Conservation (phyloP, 2,329 filamentous ascomycete species). For the Aspergillus neotritici region DNA sequence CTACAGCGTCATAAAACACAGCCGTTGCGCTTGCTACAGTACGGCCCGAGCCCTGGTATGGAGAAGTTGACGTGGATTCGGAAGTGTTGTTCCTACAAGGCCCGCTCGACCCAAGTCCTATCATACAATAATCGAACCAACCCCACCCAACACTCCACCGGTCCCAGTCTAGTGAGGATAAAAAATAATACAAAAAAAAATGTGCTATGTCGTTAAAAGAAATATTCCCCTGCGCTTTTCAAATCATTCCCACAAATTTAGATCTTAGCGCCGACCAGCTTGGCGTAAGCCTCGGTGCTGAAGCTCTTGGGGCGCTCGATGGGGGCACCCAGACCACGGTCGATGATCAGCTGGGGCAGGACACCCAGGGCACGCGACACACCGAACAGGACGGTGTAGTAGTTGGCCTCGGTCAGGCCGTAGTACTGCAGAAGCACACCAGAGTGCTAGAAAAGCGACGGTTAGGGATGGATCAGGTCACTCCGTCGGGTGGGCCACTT, state of each 20-base stretch:
- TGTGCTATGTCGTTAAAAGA: conserved; percentile 17
- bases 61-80: conserved; percentile 14
- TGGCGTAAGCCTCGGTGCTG: conserved; percentile 93
- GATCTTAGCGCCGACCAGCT: conserved; percentile 84
- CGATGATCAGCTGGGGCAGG: conserved; percentile 98
- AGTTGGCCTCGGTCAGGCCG: conserved; percentile 96
- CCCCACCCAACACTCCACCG: conserved; percentile 27
- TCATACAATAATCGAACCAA: conserved; percentile 35
- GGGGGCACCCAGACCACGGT: conserved; percentile 91
- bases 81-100: conserved; percentile 33
- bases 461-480: conserved; percentile 9
- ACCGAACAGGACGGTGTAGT: conserved; percentile 99
- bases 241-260: conserved; percentile 48
- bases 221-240: conserved; percentile 8
- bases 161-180: conserved; percentile 16
- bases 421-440: conserved; percentile 99
- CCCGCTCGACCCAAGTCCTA: conserved; percentile 36
- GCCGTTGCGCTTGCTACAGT: no score
- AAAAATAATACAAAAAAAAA: conserved; percentile 21
- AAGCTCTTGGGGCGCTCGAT: conserved; percentile 99
- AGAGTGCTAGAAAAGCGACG: conserved; percentile 60
- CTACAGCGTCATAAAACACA: no score
- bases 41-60: not conserved
- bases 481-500: conserved; percentile 21
- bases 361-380: conserved; percentile 97